These are phyloP conservation scores for Marasmius sp. DNA, from an alignment of 1,284 basidiomycete species.

Conservation along the genomic window DNA sequence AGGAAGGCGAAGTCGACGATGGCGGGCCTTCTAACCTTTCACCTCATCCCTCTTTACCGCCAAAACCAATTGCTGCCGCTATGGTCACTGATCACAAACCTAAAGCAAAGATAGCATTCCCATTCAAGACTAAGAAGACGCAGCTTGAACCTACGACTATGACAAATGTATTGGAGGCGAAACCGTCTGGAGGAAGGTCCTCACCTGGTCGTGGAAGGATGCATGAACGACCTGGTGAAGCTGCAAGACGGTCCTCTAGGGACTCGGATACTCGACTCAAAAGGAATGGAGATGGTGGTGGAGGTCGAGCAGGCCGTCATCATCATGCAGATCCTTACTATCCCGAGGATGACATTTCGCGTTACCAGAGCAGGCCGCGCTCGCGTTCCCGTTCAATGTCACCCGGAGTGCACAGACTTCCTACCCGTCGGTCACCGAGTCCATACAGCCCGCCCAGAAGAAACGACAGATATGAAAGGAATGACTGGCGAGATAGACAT, in stretches of 20 bases:
- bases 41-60: constrained; percentile 22
- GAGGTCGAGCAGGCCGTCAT: constrained; percentile 1
- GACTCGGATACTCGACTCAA: constrained; percentile 1
- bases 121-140: constrained; percentile 62
- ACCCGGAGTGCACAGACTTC: constrained; percentile 43
- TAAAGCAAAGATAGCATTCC: constrained; percentile 60
- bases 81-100: constrained; percentile 1
- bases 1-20: constrained; percentile 76
- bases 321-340: constrained; percentile 30
- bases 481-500: constrained; percentile 23
- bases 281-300: not conserved
- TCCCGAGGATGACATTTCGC: constrained; percentile 20
- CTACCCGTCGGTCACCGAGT: constrained; percentile 36
- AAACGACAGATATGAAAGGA: constrained; percentile 8
- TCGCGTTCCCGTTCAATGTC: constrained; percentile 38
- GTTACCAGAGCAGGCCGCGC: constrained; percentile 23
- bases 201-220: constrained; percentile 27
- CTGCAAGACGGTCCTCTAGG: constrained; percentile 10
- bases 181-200: constrained; percentile 13
- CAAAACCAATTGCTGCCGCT: constrained; percentile 22
- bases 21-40: constrained; percentile 15
- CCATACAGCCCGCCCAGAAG: constrained; percentile 24
- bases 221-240: not conserved
- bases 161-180: not conserved
- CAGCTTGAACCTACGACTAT: not conserved